A percentile compares a stretch with the other conserved stretches of the same genome.
Evolutionary conservation across 345 rosid species (phyloP).

Genomic region (Rhizophora apiculata): DNA sequence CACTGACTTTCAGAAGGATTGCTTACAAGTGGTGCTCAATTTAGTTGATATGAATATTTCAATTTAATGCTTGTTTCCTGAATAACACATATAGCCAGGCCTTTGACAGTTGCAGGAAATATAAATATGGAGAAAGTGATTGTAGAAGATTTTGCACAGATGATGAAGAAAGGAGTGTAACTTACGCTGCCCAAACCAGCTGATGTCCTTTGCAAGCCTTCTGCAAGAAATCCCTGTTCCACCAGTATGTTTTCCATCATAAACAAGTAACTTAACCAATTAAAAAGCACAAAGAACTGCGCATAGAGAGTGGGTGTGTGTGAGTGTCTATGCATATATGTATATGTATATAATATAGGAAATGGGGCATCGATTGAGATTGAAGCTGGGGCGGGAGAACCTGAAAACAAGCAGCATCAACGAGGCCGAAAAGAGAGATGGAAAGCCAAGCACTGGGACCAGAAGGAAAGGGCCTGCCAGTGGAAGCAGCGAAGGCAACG

Average conservation of each 20-base stretch:
- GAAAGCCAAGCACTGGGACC: constrained; percentile 82
- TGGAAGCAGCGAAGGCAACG: constrained; percentile 63
- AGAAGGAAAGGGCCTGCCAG: constrained; percentile 57
- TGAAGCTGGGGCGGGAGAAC: constrained; percentile 16
- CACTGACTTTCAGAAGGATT: not conserved
- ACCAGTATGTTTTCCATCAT: constrained; percentile 4
- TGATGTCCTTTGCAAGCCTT: constrained; percentile 86
- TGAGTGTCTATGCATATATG: too few relatives aligned
- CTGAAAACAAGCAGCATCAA: constrained; percentile 89
- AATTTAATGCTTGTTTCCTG: not conserved
- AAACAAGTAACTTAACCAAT: not conserved
- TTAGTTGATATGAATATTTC: not conserved
- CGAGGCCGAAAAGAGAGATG: constrained; percentile 71
- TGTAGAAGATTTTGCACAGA: not conserved
- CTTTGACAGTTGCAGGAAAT: not conserved
- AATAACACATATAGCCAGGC: not conserved
- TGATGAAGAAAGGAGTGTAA: constrained; percentile 6
- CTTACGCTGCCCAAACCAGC: constrained; percentile 93
- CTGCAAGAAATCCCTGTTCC: constrained; percentile 79
- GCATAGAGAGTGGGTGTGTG: not conserved
- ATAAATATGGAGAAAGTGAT: not conserved
- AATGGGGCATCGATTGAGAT: too few relatives aligned
- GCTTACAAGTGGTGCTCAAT: not conserved
- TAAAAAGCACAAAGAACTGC: not conserved
- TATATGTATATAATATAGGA: too few relatives aligned